Base-by-base conservation (phyloP, 2,329 filamentous ascomycete species). In the Zarea fungicola region DNA sequence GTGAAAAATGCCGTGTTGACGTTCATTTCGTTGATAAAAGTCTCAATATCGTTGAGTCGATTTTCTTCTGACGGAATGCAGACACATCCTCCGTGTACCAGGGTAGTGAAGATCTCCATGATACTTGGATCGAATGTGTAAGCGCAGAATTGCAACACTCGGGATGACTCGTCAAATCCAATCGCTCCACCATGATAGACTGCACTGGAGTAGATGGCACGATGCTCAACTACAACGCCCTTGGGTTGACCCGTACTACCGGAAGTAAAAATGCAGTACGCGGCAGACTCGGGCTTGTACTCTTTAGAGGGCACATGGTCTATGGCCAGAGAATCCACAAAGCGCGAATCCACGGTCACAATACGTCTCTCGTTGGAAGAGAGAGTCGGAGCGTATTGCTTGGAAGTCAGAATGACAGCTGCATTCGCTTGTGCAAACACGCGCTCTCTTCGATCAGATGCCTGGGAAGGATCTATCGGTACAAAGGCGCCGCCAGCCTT, bases 61-160 rank as follows among this genome's bases (percentile, higher is more conserved):
- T 76, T 69, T 16, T 68, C 60, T 10, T 72, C 65, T 28, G 70
- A 68, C 0, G 78, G 76, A 0, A 81, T 63, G 54, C 77, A 81
- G 10, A 81, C 65, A 49, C 73, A 78, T 1, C 75, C 77, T 34
- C 79, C 79, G 21, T 67, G 60, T 14, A 74, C 66, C 0, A 81
- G 64, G 0, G 73, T 66, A 6, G 70, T 66, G 28, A 77, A 64
- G 1, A 71, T 70, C 48, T 78, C 75, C 3, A 67, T 48, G n/a
- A 48, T 36, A 32, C 68, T 71, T 1, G 69, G 69, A 49, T 80
- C 75, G 41, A 78, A 79, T 1, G 70, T 72, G 54, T 73, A 76
- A 6, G 68, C 69, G 4, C 73, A 71, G 48, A 75, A 76, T 48
- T 78, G 74, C 36, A 81, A 52, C 5, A 80, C 72, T 3, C 83